Conservation (phyloP, 495 filamentous ascomycete species). For the Tuber microsphaerosporum region DNA sequence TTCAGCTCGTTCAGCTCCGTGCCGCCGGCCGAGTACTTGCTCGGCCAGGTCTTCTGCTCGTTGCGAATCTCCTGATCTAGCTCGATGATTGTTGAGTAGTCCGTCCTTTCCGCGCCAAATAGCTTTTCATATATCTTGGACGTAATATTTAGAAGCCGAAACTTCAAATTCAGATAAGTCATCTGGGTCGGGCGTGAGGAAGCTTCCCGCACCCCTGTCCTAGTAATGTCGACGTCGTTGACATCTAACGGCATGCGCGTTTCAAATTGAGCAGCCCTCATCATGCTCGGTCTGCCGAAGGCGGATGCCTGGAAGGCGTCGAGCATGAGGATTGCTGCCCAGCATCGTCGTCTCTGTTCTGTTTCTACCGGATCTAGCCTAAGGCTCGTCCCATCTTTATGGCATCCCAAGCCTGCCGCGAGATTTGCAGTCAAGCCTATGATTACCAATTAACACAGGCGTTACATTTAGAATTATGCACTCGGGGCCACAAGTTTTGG, state of each 20-base stretch:
- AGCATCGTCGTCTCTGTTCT: slow-evolving; percentile 46
- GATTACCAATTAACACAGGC: neutral
- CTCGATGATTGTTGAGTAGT: slow-evolving; percentile 38
- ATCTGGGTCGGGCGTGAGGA: slow-evolving; percentile 45
- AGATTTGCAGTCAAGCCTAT: slow-evolving; percentile 5
- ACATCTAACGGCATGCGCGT: slow-evolving; percentile 46
- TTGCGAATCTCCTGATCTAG: slow-evolving; percentile 45
- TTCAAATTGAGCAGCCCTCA: slow-evolving; percentile 24
- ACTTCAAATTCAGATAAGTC: slow-evolving; percentile 47
- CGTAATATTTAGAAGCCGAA: slow-evolving; percentile 44
- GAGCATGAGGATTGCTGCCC: slow-evolving; percentile 46
- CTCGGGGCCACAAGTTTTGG: neutral
- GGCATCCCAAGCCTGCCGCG: slow-evolving; percentile 43
- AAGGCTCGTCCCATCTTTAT: slow-evolving; percentile 45
- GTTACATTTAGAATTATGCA: neutral
- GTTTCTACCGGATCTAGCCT: slow-evolving; percentile 44
- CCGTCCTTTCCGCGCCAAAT: slow-evolving; percentile 40
- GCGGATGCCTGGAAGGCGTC: slow-evolving; percentile 44
- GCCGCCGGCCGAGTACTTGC: slow-evolving; percentile 42
- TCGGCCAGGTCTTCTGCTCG: slow-evolving; percentile 44
- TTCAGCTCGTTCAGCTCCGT: neutral
- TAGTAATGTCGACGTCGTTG: slow-evolving; percentile 47
- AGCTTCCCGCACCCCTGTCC: slow-evolving; percentile 35
- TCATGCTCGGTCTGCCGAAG: slow-evolving; percentile 6
- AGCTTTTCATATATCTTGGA: slow-evolving; percentile 5